These are phyloP conservation scores for Neodidymelliopsis sp. DNA, from an alignment of 2,329 filamentous ascomycete genomes.

Conservation along the genomic window DNA sequence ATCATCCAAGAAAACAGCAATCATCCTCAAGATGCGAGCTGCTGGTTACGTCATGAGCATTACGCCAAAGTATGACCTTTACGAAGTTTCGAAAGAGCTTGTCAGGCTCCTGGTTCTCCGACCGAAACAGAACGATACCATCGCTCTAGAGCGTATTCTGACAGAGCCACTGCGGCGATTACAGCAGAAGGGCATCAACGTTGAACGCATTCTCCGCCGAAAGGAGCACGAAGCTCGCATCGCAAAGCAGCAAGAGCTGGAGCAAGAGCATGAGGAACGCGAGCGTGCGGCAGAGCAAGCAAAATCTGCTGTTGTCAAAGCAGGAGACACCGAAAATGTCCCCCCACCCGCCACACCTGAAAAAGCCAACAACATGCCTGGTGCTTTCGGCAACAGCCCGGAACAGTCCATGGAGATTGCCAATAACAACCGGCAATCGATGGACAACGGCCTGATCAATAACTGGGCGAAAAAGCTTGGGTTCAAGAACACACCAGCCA, in stretches of 20 bases:
- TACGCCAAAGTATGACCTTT: slow-evolving; percentile 79
- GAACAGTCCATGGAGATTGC: slow-evolving; percentile 41
- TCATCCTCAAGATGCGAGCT: slow-evolving; percentile 78
- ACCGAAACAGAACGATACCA: slow-evolving; percentile 85
- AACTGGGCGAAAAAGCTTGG: slow-evolving; percentile 50
- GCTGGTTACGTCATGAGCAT: slow-evolving; percentile 76
- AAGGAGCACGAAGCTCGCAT: slow-evolving; percentile 89
- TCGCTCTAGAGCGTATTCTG: slow-evolving; percentile 90
- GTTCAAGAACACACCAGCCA: slow-evolving; percentile 38
- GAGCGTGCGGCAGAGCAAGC: slow-evolving; percentile 50
- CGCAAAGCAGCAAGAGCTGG: slow-evolving; percentile 81
- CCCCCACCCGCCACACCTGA: slow-evolving; percentile 38
- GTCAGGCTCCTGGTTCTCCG: slow-evolving; percentile 80
- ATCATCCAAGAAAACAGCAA: slow-evolving; percentile 61
- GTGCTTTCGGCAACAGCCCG: slow-evolving; percentile 46
- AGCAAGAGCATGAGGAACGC: slow-evolving; percentile 68
- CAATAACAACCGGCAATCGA: slow-evolving; percentile 30
- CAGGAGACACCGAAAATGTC: slow-evolving; percentile 19
- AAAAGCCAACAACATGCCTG: slow-evolving; percentile 44
- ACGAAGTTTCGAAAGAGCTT: slow-evolving; percentile 89
- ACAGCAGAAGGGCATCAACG: slow-evolving; percentile 90
- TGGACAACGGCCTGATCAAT: slow-evolving; percentile 41
- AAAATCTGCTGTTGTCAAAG: slow-evolving; percentile 30
- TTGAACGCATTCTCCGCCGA: slow-evolving; percentile 87
- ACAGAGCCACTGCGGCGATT: slow-evolving; percentile 84